Percentiles rank a stretch among this genome's conserved stretches.
Evolutionary conservation across 306 rosid genomes (phyloP).

Genomic region (Gastrolobium bilobum): DNA sequence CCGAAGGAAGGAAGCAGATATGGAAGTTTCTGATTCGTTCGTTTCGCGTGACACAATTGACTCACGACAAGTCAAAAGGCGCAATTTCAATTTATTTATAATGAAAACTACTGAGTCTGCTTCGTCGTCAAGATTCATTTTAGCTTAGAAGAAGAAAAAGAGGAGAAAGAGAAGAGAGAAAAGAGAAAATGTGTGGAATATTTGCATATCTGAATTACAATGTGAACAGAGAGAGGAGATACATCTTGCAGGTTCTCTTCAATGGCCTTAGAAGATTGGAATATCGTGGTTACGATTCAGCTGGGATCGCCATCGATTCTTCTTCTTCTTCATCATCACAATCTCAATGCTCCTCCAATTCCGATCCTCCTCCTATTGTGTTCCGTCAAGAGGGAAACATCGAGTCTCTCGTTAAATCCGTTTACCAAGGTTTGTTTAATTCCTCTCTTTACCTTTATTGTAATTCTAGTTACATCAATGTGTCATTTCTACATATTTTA

Average conservation of each 20-base stretch:
- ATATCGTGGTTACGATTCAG: conserved; percentile 96
- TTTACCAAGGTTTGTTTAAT: conserved; percentile 66
- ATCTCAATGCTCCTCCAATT: conserved; percentile 42
- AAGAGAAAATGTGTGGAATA: conserved; percentile 84
- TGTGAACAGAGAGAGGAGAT: conserved; percentile 81
- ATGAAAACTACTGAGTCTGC: not conserved
- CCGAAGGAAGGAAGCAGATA: not conserved
- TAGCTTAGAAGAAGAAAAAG: not conserved
- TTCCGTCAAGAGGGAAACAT: conserved; percentile 96
- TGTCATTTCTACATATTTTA: not conserved
- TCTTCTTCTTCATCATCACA: conserved; percentile 35
- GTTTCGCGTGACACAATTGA: not conserved
- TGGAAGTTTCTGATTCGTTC: conserved; percentile 31
- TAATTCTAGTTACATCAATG: not conserved
- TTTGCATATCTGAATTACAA: conserved; percentile 96
- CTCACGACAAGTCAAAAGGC: conserved; percentile 46
- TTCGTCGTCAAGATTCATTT: too few species aligned
- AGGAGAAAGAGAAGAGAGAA: not conserved
- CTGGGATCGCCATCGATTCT: conserved; percentile 89
- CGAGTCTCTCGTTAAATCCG: conserved; percentile 94
- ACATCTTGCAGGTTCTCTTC: conserved; percentile 89
- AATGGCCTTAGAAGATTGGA: conserved; percentile 91
- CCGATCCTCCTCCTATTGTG: conserved; percentile 63
- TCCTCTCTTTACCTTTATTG: not conserved
- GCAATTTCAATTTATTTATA: not conserved